A percentile compares a stretch with the other conserved stretches of the same genome.
Evolutionary conservation across 2,329 filamentous ascomycete species (phyloP).

Genomic region (Curvularia hawaiiensis): DNA sequence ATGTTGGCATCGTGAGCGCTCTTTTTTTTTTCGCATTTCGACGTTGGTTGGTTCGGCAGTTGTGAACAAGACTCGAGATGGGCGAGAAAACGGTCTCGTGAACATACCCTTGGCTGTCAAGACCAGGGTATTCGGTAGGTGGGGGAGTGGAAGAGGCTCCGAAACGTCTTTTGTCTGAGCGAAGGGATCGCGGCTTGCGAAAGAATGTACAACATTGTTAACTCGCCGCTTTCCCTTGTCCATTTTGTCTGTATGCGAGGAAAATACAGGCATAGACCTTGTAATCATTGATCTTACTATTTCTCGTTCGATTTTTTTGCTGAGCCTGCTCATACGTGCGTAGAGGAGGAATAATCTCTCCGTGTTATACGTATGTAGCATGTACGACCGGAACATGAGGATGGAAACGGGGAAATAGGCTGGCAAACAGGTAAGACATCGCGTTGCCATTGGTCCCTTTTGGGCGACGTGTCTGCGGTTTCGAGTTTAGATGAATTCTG

Average conservation of each 20-base stretch:
- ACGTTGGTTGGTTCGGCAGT: background rate
- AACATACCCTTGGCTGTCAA: background rate
- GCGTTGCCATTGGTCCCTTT: background rate
- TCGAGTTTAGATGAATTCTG: background rate
- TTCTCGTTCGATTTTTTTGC: background rate
- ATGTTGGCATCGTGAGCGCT: background rate
- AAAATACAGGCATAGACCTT: background rate
- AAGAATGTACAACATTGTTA: background rate
- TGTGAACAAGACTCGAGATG: background rate
- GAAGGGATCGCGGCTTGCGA: background rate
- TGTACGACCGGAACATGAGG: background rate
- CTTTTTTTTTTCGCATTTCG: background rate
- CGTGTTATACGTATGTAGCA: background rate
- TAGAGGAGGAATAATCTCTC: background rate
- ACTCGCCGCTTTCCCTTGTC: background rate
- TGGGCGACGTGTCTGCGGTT: background rate
- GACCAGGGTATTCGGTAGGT: background rate
- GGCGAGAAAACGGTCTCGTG: background rate
- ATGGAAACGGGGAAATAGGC: background rate
- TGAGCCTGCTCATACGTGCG: background rate
- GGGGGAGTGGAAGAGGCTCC: background rate
- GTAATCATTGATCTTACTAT: background rate
- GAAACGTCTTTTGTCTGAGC: background rate
- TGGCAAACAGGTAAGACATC: background rate
- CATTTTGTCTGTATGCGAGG: background rate